These are phyloP conservation scores for Tephrocybe sp. DNA, from an alignment of 768 basidiomycete genomes.

Conservation along the genomic window DNA sequence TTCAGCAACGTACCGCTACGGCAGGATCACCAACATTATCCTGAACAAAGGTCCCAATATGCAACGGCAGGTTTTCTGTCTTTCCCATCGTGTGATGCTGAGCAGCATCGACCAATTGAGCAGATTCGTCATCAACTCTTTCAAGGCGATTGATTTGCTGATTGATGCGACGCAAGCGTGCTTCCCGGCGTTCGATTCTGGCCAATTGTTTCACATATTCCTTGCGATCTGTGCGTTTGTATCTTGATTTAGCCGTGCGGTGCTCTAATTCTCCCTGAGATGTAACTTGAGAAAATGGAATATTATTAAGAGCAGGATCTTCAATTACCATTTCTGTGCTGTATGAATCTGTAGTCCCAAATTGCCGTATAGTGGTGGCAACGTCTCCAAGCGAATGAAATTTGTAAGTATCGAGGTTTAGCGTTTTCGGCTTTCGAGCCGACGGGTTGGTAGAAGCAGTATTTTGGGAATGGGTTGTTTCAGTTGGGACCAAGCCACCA, in stretches of 20 bases:
- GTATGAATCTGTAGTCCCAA: conserved; percentile 16
- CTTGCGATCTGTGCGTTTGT: conserved; percentile 3
- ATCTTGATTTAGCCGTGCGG: conserved; percentile 3
- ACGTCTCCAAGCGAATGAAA: conserved; percentile 14
- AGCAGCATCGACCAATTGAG: not conserved
- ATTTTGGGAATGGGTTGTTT: no score
- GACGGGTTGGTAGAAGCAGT: not conserved
- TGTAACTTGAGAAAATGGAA: not conserved
- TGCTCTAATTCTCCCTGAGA: conserved; percentile 14
- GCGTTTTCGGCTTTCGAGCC: not conserved
- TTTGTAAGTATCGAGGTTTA: conserved; percentile 12
- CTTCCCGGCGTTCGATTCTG: not conserved
- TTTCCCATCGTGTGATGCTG: not conserved
- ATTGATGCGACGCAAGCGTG: not conserved
- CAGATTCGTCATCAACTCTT: not conserved
- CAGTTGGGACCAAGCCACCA: no score
- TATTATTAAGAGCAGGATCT: not conserved
- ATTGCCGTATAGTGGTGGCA: conserved; percentile 8
- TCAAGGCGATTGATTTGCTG: not conserved
- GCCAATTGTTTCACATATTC: conserved; percentile 1
- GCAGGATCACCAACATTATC: not conserved
- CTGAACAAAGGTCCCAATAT: not conserved
- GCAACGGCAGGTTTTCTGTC: not conserved
- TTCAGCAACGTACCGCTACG: not conserved
- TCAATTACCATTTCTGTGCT: conserved; percentile 13